phyloP scores from a whole-genome alignment of 1,139 yeast genomes.

The Suhomyces kunorum region DNA sequence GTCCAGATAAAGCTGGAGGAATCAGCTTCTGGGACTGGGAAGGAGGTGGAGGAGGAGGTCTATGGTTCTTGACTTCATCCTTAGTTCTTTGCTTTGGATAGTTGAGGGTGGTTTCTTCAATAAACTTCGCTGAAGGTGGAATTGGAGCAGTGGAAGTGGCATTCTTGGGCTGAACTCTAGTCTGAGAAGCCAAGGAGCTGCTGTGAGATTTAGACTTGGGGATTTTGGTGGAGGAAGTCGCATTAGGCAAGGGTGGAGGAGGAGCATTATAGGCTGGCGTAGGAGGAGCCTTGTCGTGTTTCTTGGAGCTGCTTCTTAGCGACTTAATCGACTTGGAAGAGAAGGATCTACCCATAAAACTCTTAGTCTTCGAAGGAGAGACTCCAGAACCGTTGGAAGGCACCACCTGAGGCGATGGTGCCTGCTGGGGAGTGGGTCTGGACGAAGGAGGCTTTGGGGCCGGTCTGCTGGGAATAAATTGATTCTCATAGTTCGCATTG shows the following conservation, averaged over 20 bases:
- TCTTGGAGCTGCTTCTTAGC: slow-evolving; percentile 28
- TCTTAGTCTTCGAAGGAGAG: slow-evolving; percentile 19
- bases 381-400: slow-evolving; percentile 8
- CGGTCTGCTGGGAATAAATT: slow-evolving; percentile 66
- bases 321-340: slow-evolving; percentile 44
- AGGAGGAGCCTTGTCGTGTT: slow-evolving; percentile 21
- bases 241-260: slow-evolving; percentile 16
- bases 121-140: slow-evolving; percentile 33
- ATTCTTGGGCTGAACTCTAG: slow-evolving; percentile 22
- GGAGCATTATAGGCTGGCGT: slow-evolving; percentile 19
- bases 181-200: slow-evolving; percentile 35
- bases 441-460: slow-evolving; percentile 58
- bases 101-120: slow-evolving; percentile 16
- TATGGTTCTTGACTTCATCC: slow-evolving; percentile 32
- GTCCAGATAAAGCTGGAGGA: slow-evolving; percentile 14
- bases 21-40: slow-evolving; percentile 17
- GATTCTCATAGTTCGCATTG: slow-evolving; percentile 35
- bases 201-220: slow-evolving; percentile 51
- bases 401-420: slow-evolving; percentile 11
- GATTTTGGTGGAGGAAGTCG: slow-evolving; percentile 20
- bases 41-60: slow-evolving; percentile 35
- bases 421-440: slow-evolving; percentile 15
- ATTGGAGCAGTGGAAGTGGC: slow-evolving; percentile 48
- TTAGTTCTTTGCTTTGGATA: slow-evolving; percentile 27
- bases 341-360: slow-evolving; percentile 39